Conservation (phyloP, 805 yeast genomes). For the Candida oleophila region DNA sequence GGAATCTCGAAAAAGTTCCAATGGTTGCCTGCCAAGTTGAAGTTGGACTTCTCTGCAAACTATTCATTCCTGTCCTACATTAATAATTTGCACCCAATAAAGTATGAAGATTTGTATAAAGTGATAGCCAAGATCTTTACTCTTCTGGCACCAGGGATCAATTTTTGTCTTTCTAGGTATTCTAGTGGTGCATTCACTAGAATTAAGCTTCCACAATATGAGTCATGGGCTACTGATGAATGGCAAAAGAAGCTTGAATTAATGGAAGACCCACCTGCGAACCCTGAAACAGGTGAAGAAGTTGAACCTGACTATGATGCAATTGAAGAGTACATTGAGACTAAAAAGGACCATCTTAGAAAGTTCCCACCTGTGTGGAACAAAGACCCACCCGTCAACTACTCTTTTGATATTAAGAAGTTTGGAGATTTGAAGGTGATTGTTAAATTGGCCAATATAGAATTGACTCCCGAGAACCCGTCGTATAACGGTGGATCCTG, state of each 20-base stretch:
- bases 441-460: constrained; percentile 33
- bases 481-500: constrained; percentile 31
- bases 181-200: constrained; percentile 17
- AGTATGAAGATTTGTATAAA: constrained; percentile 21
- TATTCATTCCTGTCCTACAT: constrained; percentile 33
- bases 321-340: constrained; percentile 3
- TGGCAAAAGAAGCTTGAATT: constrained; percentile 7
- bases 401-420: constrained; percentile 1
- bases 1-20: constrained; percentile 28
- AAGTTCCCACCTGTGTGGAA: constrained; percentile 6
- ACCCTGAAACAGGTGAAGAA: constrained; percentile 5
- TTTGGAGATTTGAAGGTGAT: constrained; percentile 26
- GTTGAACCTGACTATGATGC: constrained; percentile 8
- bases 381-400: constrained; percentile 1
- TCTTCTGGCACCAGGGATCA: constrained; percentile 29
- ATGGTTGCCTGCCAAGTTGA: constrained; percentile 36
- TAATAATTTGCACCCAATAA: constrained; percentile 38
- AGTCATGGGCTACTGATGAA: constrained; percentile 15
- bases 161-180: constrained; percentile 22
- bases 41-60: not conserved
- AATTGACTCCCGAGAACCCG: constrained; percentile 32
- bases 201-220: constrained; percentile 14
- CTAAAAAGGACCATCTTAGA: constrained; percentile 2
- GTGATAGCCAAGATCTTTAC: constrained; percentile 22
- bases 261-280: not conserved